Conservation (phyloP, 257 asterid species). For the Solanum corneliomulleri region DNA sequence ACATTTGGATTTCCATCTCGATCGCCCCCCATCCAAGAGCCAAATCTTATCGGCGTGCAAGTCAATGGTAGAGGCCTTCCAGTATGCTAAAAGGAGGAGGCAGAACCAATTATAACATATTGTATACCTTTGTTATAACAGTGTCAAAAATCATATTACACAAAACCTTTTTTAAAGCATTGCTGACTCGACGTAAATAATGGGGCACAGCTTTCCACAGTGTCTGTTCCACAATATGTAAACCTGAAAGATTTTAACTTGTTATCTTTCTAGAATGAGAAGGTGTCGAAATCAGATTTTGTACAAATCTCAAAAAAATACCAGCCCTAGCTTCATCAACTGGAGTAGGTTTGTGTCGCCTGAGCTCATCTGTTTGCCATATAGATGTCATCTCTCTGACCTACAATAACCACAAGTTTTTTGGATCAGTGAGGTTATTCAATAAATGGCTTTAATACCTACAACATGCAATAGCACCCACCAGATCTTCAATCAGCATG, state of each 20-base stretch:
- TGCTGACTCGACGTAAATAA: slow-evolving; percentile 91
- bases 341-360: slow-evolving; percentile 97
- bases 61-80: slow-evolving; percentile 91
- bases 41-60: slow-evolving; percentile 94
- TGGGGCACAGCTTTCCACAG: slow-evolving; percentile 99
- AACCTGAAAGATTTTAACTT: slow-evolving; percentile 39
- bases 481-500: slow-evolving; percentile 93
- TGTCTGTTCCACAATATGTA: slow-evolving; percentile 89
- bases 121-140: not conserved
- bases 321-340: slow-evolving; percentile 99
- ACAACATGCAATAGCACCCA: slow-evolving; percentile 15
- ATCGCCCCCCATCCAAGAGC: slow-evolving; percentile 99
- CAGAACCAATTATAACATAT: slow-evolving; percentile 4
- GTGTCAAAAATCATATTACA: slow-evolving; percentile 1
- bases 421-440: not conserved
- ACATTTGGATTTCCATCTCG: slow-evolving; percentile 99
- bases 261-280: not conserved
- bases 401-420: slow-evolving; percentile 23
- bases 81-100: slow-evolving; percentile 54
- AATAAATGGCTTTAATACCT: not conserved
- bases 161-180: slow-evolving; percentile 79
- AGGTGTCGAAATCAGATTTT: not conserved
- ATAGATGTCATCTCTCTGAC: slow-evolving; percentile 88
- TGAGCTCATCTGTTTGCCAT: slow-evolving; percentile 98
- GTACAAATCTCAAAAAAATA: slow-evolving; percentile 12